Conservation (phyloP, 2,329 filamentous ascomycete species). For the Scedosporium boydii region DNA sequence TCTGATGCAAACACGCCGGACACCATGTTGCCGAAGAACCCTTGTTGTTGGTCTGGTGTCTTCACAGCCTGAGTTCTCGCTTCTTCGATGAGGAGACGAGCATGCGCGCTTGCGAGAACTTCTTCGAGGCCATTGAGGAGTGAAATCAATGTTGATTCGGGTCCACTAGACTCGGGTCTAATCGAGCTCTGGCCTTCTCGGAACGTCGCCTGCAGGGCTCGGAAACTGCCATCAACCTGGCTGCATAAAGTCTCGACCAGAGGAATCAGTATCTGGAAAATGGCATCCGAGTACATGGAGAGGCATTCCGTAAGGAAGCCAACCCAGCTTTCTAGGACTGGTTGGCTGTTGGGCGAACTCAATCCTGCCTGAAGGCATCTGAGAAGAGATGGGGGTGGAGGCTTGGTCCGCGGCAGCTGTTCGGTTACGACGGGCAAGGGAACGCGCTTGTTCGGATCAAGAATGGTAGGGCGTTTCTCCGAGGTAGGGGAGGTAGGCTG, state of each 20-base stretch:
- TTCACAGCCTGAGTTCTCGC: conserved; percentile 58
- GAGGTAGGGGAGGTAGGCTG: conserved; percentile 31
- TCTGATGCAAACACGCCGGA: conserved; percentile 83
- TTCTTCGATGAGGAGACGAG: conserved; percentile 70
- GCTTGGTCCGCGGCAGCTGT: conserved; percentile 26
- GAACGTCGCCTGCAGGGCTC: conserved; percentile 59
- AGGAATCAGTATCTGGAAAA: conserved; percentile 85
- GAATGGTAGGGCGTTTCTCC: conserved; percentile 35
- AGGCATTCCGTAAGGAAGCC: conserved; percentile 74
- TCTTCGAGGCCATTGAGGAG: conserved; percentile 90
- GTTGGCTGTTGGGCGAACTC: conserved; percentile 60
- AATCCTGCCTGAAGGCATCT: conserved; percentile 77
- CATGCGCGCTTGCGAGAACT: conserved; percentile 77
- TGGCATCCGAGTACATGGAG: conserved; percentile 71
- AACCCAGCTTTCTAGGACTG: conserved; percentile 86
- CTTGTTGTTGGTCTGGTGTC: conserved; percentile 71
- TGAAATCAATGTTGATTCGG: conserved; percentile 68
- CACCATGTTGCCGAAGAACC: conserved; percentile 91
- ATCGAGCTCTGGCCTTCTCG: conserved; percentile 16
- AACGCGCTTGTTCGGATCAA: conserved; percentile 21
- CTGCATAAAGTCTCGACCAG: conserved; percentile 82
- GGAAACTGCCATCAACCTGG: conserved; percentile 66
- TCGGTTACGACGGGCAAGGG: not conserved
- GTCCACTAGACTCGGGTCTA: conserved; percentile 20
- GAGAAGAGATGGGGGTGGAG: conserved; percentile 55